A percentile compares a stretch with the other conserved stretches of the same genome.
Conservation (phyloP, 2,329 filamentous ascomycete genomes). For the Calonectria pseudoreteaudii region DNA sequence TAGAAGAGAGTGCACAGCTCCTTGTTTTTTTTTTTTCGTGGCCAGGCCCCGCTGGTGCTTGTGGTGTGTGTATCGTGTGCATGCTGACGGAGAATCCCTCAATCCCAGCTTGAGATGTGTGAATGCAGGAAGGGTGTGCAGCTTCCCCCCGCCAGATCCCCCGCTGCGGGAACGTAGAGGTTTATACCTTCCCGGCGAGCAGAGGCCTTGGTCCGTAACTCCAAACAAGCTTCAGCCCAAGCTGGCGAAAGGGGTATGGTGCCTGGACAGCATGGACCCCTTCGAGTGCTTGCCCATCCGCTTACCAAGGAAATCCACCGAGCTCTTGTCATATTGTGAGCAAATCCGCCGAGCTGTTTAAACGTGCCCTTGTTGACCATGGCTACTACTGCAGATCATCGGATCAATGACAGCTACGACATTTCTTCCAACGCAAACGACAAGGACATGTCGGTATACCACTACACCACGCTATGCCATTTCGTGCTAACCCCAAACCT, state of each 20-base stretch:
- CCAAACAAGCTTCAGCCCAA: background rate
- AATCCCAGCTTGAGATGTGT: slow-evolving; percentile 25
- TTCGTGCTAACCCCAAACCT: background rate
- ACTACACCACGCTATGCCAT: background rate
- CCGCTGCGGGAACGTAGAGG: slow-evolving; percentile 36
- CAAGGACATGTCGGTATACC: slow-evolving; percentile 17
- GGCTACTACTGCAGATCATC: background rate
- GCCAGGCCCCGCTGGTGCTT: background rate
- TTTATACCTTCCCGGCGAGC: slow-evolving; percentile 32
- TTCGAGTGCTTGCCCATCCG: slow-evolving; percentile 35
- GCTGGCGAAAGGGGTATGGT: background rate
- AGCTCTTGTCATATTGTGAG: slow-evolving; percentile 38
- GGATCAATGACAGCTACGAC: background rate
- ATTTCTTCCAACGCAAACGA: slow-evolving; percentile 1
- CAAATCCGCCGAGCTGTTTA: background rate
- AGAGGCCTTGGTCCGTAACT: slow-evolving; percentile 33
- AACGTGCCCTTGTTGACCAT: background rate
- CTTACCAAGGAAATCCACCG: slow-evolving; percentile 34
- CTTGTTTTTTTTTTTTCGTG: too few species aligned
- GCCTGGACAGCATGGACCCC: slow-evolving; percentile 24
- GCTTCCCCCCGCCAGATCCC: slow-evolving; percentile 23
- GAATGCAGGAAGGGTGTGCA: slow-evolving; percentile 16
- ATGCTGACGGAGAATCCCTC: background rate
- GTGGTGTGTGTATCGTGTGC: background rate
- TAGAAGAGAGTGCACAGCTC: background rate